These are phyloP conservation scores for Turnera subulata DNA, from an alignment of 345 rosid genomes.

Conservation along the genomic window DNA sequence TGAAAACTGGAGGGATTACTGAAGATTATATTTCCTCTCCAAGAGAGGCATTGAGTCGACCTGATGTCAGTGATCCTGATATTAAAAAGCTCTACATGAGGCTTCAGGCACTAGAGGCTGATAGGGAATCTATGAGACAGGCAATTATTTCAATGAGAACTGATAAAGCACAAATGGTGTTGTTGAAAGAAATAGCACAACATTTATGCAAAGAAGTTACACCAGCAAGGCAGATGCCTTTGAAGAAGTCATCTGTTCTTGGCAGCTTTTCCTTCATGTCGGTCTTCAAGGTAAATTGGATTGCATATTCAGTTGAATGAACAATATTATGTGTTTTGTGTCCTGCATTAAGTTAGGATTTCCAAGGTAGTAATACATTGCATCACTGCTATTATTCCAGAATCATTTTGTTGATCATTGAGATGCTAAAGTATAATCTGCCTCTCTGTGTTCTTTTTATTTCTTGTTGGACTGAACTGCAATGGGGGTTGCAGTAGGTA, in stretches of 20 bases:
- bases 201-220: constrained; percentile 72
- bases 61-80: constrained; percentile 68
- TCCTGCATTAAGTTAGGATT: neutral
- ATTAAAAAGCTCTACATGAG: constrained; percentile 74
- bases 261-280: constrained; percentile 49
- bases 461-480: no score
- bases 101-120: constrained; percentile 95
- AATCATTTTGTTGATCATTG: no score
- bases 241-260: constrained; percentile 41
- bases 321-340: no score
- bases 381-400: no score
- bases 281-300: constrained; percentile 64
- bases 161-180: constrained; percentile 74
- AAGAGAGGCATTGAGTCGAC: constrained; percentile 33
- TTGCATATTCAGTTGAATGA: neutral
- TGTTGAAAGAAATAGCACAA: constrained; percentile 95
- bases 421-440: no score
- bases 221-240: constrained; percentile 49
- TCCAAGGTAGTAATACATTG: no score
- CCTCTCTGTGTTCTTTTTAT: no score
- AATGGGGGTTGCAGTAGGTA: no score
- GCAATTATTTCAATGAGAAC: constrained; percentile 88
- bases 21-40: constrained; percentile 52
- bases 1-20: constrained; percentile 42
- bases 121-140: constrained; percentile 96